Percentiles rank a stretch among this genome's conserved stretches.
Conservation (phyloP, 148 eudicot genomes). For the Heliosperma pusillum region DNA sequence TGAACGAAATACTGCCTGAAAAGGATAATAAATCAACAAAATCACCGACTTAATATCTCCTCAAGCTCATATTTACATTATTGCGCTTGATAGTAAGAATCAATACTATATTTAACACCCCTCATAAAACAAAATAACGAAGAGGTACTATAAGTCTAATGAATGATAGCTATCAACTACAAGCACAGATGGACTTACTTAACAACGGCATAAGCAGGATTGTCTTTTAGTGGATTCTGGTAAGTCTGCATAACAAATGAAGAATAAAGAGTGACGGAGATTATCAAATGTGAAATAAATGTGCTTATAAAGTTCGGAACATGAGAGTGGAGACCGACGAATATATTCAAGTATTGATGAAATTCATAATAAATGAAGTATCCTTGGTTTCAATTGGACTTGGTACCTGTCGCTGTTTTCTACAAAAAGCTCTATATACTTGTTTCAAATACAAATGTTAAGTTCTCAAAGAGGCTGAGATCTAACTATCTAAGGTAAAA, state of each 20-base stretch:
- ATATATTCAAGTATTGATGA: conserved; percentile 7
- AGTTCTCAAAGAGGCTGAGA: neutral
- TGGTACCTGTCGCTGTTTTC: neutral
- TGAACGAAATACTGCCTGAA: conserved; percentile 93
- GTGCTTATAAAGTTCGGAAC: neutral
- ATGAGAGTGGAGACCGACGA: neutral
- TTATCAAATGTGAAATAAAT: neutral
- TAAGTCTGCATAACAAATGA: conserved; percentile 50
- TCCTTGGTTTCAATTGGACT: neutral
- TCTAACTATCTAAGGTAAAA: neutral
- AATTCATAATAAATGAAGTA: neutral
- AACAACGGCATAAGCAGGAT: conserved; percentile 89
- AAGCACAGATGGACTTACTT: conserved; percentile 44
- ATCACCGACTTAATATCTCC: conserved; percentile 4
- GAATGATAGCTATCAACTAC: neutral
- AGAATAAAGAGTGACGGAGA: neutral
- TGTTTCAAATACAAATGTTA: neutral
- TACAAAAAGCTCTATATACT: neutral
- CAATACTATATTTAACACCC: conserved; percentile 2
- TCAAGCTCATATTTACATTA: neutral
- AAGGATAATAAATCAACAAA: conserved; percentile 17
- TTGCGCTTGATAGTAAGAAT: neutral
- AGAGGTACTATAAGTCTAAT: neutral
- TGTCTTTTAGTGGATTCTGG: conserved; percentile 78
- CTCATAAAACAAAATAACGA: neutral